Conservation (phyloP, 2,329 filamentous ascomycete species). For the Chaetomium olivaceum region DNA sequence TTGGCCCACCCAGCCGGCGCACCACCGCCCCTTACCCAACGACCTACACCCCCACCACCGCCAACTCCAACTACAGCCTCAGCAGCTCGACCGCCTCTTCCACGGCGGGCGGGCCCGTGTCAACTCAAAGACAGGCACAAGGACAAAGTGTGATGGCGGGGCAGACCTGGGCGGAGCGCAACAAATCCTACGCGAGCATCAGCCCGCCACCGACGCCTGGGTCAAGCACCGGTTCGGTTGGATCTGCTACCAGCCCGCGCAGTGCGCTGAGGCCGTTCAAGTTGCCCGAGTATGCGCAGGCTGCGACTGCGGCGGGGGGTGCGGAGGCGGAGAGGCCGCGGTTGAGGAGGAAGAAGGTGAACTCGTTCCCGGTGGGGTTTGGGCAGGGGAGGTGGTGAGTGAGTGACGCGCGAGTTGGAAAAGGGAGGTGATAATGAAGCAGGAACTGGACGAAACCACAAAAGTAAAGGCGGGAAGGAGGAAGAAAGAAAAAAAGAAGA, state of each 20-base stretch:
- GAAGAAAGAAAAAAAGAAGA: not conserved
- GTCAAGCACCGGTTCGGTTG: not conserved
- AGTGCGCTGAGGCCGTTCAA: slow-evolving; percentile 6
- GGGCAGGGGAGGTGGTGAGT: not conserved
- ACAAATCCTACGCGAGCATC: not conserved
- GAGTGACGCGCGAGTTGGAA: not conserved
- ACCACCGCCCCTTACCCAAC: not conserved
- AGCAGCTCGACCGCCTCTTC: not conserved
- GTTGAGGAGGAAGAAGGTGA: slow-evolving; percentile 10
- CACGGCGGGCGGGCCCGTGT: not conserved
- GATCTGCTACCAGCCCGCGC: not conserved
- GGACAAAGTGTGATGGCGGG: too few species aligned
- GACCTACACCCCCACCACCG: not conserved
- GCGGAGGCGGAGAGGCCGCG: not conserved
- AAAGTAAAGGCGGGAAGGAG: not conserved
- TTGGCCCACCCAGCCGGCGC: not conserved
- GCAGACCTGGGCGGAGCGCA: not conserved
- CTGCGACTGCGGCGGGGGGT: not conserved
- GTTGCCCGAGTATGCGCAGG: slow-evolving; percentile 12
- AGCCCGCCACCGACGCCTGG: slow-evolving; percentile 5
- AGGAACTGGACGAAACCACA: too few species aligned
- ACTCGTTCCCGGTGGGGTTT: not conserved
- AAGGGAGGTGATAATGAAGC: too few species aligned
- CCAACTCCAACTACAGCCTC: slow-evolving; percentile 1
- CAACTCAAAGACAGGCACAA: not conserved